Base-by-base conservation (phyloP, 2,329 filamentous ascomycete genomes). In the Aspergillus glaucus region DNA sequence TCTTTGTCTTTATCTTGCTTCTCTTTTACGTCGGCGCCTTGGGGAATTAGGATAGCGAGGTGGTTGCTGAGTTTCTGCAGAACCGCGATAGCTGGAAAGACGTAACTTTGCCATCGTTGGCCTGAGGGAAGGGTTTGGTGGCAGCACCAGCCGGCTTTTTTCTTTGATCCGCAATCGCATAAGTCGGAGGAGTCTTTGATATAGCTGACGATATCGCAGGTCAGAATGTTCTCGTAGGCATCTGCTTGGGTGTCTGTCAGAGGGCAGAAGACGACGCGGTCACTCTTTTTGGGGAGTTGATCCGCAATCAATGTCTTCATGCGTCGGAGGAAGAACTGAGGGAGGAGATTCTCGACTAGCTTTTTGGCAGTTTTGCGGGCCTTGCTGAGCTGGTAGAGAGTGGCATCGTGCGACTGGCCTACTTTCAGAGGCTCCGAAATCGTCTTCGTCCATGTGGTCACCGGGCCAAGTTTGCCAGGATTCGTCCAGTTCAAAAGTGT, bases 401-500 rank as follows among this genome's bases (percentile, higher is more conserved):
- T 95, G 8, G 92, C 91, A 65, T 95, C 88, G 62, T 98, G 92
- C 40, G 90, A 91, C 68, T 97, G 93, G 1, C 93, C 93, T 45
- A 91, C 74, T 47, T 87, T 88, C 47, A 98, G 74, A 0, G 92
- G 93, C 19, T 84, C 80, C 46, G 85, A 84, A 50, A 98, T 88
- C 34, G 80, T 82, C 17, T 79, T 76, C 60, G 83, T 86, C 93
- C 93, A 98, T 39, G 87, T 86, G 4, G 79, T 73, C 8, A 87
- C 70, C 0, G 82, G 80, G 0, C 84, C 82, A 54, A 86, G 78
- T 36, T 68, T 71, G 0, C 90, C 92, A 0, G 93, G 93, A 58
- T 94, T 93, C 0, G 90, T 91, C 93, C 93, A 98, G 64, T 98
- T 95, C 2, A 98, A 75, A 0, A 98, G 75, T 0, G 90, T 94